These are phyloP conservation scores for Rhodotorula graminis DNA, from an alignment of 768 basidiomycete species.

Conservation along the genomic window DNA sequence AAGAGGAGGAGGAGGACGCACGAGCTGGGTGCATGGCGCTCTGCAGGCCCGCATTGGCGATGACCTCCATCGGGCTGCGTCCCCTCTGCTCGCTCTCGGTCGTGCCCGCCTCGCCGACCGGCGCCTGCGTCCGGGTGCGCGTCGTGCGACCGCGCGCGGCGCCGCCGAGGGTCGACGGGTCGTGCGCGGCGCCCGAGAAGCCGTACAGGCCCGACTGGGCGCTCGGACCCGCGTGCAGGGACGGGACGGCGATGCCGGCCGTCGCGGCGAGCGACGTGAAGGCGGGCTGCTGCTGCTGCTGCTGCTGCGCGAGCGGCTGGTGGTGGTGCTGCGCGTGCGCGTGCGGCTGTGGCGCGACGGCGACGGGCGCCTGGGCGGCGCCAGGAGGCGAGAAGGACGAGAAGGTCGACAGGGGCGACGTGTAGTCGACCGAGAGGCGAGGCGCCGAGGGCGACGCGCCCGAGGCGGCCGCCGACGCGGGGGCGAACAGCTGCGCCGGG, in stretches of 20 bases:
- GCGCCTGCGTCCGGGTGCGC: background rate
- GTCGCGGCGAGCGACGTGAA: constrained; percentile 21
- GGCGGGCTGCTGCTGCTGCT: background rate
- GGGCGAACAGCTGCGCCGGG: background rate
- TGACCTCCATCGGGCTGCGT: constrained; percentile 23
- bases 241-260: constrained; percentile 15
- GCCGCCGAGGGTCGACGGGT: background rate
- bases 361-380: background rate
- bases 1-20: background rate
- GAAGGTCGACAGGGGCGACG: background rate
- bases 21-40: constrained; percentile 17
- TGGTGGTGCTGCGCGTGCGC: no score
- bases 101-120: background rate
- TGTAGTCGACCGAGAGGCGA: background rate
- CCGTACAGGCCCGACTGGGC: background rate
- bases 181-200: background rate
- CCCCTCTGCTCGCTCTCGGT: background rate
- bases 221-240: background rate
- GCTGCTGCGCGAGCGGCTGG: background rate
- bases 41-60: constrained; percentile 29
- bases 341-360: no score
- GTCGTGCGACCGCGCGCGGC: background rate
- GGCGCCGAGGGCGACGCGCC: background rate
- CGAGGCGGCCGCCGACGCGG: background rate
- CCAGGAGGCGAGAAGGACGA: background rate